Evolutionary conservation across 2,329 filamentous ascomycete species (phyloP).

Genomic region (Chrysosporium queenslandicum): DNA sequence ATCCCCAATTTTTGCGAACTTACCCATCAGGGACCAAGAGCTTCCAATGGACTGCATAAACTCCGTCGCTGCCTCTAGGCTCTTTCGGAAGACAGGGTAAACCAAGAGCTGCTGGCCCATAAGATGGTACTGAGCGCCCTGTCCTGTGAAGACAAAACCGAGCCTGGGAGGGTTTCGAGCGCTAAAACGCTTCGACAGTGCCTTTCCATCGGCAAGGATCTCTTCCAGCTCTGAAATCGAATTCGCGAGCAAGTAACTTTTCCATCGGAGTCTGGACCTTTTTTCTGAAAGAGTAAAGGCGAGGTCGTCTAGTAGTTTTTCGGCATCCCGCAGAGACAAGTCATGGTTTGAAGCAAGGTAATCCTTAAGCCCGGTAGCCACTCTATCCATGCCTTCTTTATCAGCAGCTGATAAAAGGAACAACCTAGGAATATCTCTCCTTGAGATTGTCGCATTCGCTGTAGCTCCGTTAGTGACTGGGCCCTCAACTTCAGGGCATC

Average conservation of each 20-base stretch:
- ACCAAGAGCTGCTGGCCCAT: slow-evolving; percentile 28
- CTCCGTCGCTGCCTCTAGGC: slow-evolving; percentile 16
- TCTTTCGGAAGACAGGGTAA: slow-evolving; percentile 19
- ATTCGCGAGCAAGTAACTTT: slow-evolving; percentile 5
- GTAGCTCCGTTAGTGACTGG: not conserved
- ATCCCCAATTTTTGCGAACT: not conserved
- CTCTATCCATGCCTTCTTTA: slow-evolving; percentile 3
- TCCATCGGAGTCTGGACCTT: slow-evolving; percentile 9
- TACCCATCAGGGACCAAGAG: not conserved
- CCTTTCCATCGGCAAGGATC: slow-evolving; percentile 6
- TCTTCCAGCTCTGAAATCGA: slow-evolving; percentile 1
- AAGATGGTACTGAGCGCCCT: slow-evolving; percentile 30
- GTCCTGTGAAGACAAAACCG: slow-evolving; percentile 33
- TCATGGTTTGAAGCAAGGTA: slow-evolving; percentile 1
- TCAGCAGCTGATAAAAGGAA: slow-evolving; percentile 12
- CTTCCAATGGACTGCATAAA: not conserved
- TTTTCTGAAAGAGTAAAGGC: slow-evolving; percentile 11
- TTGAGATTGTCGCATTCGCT: slow-evolving; percentile 3
- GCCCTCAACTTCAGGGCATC: not conserved
- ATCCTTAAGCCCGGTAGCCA: not conserved
- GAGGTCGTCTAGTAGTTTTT: slow-evolving; percentile 1
- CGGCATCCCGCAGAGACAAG: not conserved
- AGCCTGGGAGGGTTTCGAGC: slow-evolving; percentile 18
- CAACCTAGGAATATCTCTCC: slow-evolving; percentile 16
- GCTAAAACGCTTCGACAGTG: slow-evolving; percentile 17